Evolutionary conservation across 106 monocot species (phyloP).

Genomic region (Platanthera guangdongensis): DNA sequence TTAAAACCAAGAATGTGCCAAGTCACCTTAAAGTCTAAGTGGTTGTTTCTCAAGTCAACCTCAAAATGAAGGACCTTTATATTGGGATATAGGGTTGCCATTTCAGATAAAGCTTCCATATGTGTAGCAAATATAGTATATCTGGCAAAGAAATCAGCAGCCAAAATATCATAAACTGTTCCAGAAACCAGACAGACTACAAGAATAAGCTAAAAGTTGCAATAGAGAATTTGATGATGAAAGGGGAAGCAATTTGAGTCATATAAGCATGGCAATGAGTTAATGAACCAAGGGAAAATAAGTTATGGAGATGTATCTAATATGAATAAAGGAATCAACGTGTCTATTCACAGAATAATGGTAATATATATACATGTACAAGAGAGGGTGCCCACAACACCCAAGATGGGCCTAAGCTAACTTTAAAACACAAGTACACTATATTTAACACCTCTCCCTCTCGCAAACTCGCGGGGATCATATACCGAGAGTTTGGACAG

Average conservation of each 20-base stretch:
- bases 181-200: neutral
- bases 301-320: no score
- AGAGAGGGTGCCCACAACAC: no score
- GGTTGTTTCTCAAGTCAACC: constrained; percentile 86
- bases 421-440: no score
- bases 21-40: constrained; percentile 83
- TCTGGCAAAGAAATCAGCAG: constrained; percentile 19
- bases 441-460: no score
- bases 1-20: neutral
- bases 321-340: no score
- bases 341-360: no score
- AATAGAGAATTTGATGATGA: neutral
- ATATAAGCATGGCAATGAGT: neutral
- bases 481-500: no score
- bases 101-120: constrained; percentile 78
- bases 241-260: neutral
- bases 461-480: no score
- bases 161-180: neutral
- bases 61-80: constrained; percentile 97
- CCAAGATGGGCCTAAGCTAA: no score
- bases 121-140: constrained; percentile 96
- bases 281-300: neutral
- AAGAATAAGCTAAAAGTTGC: neutral
- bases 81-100: constrained; percentile 85
- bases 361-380: no score